phyloP scores from a whole-genome alignment of 2,329 filamentous ascomycete genomes.

The Dactylella cylindrospora region DNA sequence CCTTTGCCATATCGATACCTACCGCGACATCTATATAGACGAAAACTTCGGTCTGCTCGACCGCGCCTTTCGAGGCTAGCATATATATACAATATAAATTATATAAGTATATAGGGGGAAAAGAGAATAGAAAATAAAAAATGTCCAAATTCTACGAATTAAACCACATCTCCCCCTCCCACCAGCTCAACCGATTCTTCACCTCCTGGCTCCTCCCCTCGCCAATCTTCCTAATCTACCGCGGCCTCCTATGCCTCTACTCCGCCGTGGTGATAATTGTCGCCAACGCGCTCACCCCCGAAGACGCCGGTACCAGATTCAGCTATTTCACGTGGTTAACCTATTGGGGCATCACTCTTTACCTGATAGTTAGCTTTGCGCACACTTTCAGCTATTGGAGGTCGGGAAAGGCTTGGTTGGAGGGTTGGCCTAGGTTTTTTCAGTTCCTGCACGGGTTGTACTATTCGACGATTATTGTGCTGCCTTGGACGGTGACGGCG shows the following conservation, averaged over 20 bases:
- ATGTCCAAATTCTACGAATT: slow-evolving; percentile 36
- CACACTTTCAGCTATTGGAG: slow-evolving; percentile 69
- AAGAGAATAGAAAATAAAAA: background rate
- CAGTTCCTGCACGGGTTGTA: slow-evolving; percentile 66
- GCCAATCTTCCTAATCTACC: slow-evolving; percentile 61
- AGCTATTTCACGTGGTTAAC: slow-evolving; percentile 81
- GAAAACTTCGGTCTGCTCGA: too few species aligned
- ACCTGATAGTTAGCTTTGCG: slow-evolving; percentile 60
- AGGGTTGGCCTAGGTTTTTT: slow-evolving; percentile 62
- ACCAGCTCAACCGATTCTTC: slow-evolving; percentile 62
- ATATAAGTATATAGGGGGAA: background rate
- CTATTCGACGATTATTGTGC: slow-evolving; percentile 65
- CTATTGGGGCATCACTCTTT: slow-evolving; percentile 81
- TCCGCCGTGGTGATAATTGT: slow-evolving; percentile 70
- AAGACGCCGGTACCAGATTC: slow-evolving; percentile 62
- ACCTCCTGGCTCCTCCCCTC: slow-evolving; percentile 81
- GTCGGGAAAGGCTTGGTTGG: slow-evolving; percentile 58
- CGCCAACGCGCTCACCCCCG: slow-evolving; percentile 64
- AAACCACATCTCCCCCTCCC: slow-evolving; percentile 51
- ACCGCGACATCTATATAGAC: too few species aligned
- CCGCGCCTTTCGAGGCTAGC: too few species aligned
- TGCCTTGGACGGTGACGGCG: slow-evolving; percentile 69
- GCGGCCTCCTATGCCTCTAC: slow-evolving; percentile 61
- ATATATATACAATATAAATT: too few species aligned
- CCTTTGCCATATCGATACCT: too few species aligned